Percentiles rank a stretch among this genome's conserved stretches.
These are phyloP conservation scores for Nigrospora osmanthi DNA, from an alignment of 2,329 filamentous ascomycete genomes.

Conservation along the genomic window DNA sequence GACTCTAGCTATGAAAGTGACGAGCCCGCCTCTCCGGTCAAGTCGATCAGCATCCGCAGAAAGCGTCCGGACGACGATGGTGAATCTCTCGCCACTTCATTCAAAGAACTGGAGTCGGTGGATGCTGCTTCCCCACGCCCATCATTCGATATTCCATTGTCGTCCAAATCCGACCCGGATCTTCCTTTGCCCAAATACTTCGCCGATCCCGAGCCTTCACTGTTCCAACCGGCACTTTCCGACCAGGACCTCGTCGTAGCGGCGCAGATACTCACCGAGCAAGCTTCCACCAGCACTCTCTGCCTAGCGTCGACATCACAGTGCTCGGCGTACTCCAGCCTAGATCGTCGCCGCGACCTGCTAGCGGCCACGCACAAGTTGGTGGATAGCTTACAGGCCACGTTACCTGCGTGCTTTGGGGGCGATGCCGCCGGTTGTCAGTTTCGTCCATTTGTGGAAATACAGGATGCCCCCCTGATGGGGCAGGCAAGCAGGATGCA, in stretches of 20 bases:
- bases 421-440: conserved; percentile 29
- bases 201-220: conserved; percentile 48
- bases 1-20: conserved; percentile 43
- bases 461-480: conserved; percentile 47
- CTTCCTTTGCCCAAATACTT: conserved; percentile 47
- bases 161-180: conserved; percentile 41
- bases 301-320: conserved; percentile 14
- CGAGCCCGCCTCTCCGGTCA: conserved; percentile 40
- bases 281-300: conserved; percentile 50
- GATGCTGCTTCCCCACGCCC: conserved; percentile 39
- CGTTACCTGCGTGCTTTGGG: conserved; percentile 36
- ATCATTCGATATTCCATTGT: conserved; percentile 39
- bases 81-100: conserved; percentile 42
- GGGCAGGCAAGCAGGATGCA: conserved; percentile 45
- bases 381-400: conserved; percentile 37
- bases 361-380: conserved; percentile 35
- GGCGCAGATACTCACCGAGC: conserved; percentile 65
- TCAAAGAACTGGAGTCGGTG: conserved; percentile 37
- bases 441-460: conserved; percentile 44
- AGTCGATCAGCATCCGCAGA: conserved; percentile 33
- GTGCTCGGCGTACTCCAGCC: conserved; percentile 18
- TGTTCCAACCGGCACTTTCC: conserved; percentile 33
- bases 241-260: conserved; percentile 58
- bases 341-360: conserved; percentile 30
- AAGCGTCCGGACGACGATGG: conserved; percentile 42